Evolutionary conservation across 169 alveolate species (phyloP).

Genomic region (Plasmodium knowlesi): DNA sequence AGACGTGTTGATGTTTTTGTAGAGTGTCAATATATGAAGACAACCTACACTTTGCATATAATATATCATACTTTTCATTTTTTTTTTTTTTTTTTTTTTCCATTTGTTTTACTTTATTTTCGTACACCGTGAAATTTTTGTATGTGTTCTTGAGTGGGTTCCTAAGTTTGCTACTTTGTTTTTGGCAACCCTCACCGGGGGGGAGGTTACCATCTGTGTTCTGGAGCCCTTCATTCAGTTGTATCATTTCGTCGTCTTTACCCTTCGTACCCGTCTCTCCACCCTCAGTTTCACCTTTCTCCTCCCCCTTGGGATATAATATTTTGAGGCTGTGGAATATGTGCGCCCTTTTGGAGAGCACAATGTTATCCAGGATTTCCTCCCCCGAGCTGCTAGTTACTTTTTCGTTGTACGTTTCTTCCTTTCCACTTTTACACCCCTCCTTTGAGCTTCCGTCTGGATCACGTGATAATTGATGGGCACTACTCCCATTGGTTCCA

Average conservation of each 20-base stretch:
- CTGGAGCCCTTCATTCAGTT: background rate
- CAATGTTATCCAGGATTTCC: background rate
- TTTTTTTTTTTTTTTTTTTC: constrained; percentile 23
- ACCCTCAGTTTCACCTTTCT: background rate
- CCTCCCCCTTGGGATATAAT: constrained; percentile 22
- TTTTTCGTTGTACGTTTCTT: constrained; percentile 2
- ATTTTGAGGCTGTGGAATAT: constrained; percentile 60
- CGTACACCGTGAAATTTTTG: constrained; percentile 30
- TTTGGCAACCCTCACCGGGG: background rate
- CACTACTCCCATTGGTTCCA: background rate
- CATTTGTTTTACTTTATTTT: constrained; percentile 34
- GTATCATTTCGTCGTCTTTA: background rate
- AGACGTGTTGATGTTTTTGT: constrained; percentile 2
- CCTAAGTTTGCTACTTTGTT: background rate
- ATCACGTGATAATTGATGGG: background rate
- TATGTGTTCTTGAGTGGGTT: constrained; percentile 28
- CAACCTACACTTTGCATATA: background rate
- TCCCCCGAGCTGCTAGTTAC: background rate
- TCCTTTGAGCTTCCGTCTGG: background rate
- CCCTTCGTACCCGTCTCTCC: background rate
- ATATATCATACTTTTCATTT: background rate
- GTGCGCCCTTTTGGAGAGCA: constrained; percentile 30
- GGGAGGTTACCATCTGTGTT: background rate
- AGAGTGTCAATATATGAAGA: background rate
- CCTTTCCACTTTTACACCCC: background rate